A percentile compares a stretch with the other conserved stretches of the same genome.
Conservation (phyloP, 2,329 filamentous ascomycete genomes). For the Fusarium algeriense region DNA sequence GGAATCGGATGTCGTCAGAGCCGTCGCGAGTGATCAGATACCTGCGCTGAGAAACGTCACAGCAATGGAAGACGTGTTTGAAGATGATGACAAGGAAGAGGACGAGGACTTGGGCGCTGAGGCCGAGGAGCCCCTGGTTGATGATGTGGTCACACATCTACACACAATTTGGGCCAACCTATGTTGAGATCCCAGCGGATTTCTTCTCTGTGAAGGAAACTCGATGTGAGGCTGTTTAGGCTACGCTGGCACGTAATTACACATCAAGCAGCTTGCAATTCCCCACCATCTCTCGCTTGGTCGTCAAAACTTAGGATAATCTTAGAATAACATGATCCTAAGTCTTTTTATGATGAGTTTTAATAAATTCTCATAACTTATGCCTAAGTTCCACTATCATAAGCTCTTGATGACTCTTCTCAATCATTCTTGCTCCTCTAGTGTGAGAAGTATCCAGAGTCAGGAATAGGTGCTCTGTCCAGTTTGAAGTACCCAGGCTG, state of each 20-base stretch:
- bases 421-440: not conserved
- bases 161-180: not conserved
- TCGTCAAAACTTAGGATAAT: not conserved
- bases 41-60: too few relatives aligned
- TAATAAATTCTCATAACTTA: not conserved
- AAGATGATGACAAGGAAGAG: too few relatives aligned
- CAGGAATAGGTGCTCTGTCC: conserved; percentile 15
- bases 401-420: not conserved
- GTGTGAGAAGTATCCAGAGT: not conserved
- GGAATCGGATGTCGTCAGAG: too few relatives aligned
- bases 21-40: too few relatives aligned
- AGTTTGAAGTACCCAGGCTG: conserved; percentile 44
- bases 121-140: not conserved
- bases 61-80: too few relatives aligned
- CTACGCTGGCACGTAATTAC: too few relatives aligned
- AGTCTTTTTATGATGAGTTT: not conserved
- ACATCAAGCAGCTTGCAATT: too few relatives aligned
- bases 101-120: not conserved
- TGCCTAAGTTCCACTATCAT: not conserved
- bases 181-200: not conserved
- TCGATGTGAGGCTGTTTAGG: too few relatives aligned
- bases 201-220: too few relatives aligned
- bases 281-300: too few relatives aligned
- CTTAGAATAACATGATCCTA: not conserved
- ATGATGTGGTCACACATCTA: not conserved